Evolutionary conservation across 441 rosid species (phyloP).

Genomic region (Populus hybrid): DNA sequence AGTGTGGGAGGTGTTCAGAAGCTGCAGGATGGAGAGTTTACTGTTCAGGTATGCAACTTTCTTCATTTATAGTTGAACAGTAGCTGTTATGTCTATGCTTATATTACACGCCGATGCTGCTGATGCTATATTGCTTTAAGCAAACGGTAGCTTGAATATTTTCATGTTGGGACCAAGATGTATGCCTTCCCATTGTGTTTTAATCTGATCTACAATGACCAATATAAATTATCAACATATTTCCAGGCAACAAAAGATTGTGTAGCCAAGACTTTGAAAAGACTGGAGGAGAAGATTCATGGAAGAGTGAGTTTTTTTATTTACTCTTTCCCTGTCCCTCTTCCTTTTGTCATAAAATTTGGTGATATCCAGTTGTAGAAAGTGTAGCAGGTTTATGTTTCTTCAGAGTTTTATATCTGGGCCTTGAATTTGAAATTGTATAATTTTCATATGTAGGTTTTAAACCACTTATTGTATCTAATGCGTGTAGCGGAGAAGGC

Average conservation of each 20-base stretch:
- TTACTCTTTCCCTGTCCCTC: neutral
- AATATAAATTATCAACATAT: conserved; percentile 13
- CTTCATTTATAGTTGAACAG: neutral
- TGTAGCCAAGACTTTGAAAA: conserved; percentile 91
- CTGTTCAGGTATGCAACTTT: conserved; percentile 71
- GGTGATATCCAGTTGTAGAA: neutral
- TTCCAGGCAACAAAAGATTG: conserved; percentile 97
- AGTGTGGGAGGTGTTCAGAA: conserved; percentile 95
- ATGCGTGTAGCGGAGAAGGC: conserved; percentile 87
- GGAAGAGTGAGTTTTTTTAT: conserved; percentile 69
- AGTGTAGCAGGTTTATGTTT: neutral
- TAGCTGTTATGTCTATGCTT: conserved; percentile 5
- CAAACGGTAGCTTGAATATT: conserved; percentile 10
- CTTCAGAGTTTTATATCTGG: conserved; percentile 15
- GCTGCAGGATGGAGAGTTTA: conserved; percentile 97
- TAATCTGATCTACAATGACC: conserved; percentile 10
- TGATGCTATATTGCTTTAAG: conserved; percentile 6
- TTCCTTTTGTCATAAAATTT: neutral
- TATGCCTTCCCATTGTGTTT: conserved; percentile 5
- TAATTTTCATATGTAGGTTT: conserved; percentile 53
- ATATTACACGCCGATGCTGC: neutral
- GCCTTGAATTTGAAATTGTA: conserved; percentile 13
- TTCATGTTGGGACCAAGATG: conserved; percentile 9
- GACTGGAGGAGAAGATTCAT: conserved; percentile 95
- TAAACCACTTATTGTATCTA: conserved; percentile 77